These are phyloP conservation scores for Narthecium ossifragum DNA, from an alignment of 106 monocot species.

Conservation along the genomic window DNA sequence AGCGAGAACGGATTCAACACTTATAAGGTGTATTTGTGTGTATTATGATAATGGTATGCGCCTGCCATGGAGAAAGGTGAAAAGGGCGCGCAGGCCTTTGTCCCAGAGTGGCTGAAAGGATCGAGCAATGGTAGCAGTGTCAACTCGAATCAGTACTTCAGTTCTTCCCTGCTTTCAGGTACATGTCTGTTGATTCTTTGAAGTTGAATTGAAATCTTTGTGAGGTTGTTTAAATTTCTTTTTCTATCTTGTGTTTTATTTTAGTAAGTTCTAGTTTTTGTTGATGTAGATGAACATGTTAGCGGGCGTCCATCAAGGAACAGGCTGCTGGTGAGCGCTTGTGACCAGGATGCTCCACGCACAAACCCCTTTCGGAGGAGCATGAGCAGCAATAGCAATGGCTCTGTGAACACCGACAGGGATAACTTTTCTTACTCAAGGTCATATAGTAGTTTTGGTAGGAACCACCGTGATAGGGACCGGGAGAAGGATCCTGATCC, in stretches of 20 bases:
- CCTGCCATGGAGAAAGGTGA: constrained; percentile 7
- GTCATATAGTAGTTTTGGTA: constrained; percentile 57
- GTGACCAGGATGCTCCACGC: constrained; percentile 23
- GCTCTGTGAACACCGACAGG: constrained; percentile 27
- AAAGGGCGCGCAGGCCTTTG: not conserved
- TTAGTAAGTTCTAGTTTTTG: constrained; percentile 2
- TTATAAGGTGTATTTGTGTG: not conserved
- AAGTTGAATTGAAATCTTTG: not conserved
- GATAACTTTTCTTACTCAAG: constrained; percentile 16
- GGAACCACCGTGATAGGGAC: constrained; percentile 32
- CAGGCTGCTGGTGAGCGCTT: constrained; percentile 18
- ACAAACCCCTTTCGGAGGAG: constrained; percentile 22
- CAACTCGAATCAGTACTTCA: constrained; percentile 1
- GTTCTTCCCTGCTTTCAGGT: constrained; percentile 4
- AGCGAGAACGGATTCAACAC: too few species aligned
- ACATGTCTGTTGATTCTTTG: not conserved
- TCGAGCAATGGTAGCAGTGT: not conserved
- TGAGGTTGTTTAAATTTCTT: not conserved
- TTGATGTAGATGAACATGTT: constrained; percentile 25
- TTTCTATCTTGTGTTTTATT: not conserved
- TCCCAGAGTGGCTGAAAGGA: constrained; percentile 10
- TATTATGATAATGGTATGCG: constrained; percentile 7
- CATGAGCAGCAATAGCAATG: constrained; percentile 36
- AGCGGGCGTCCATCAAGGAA: constrained; percentile 22
- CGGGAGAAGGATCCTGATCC: constrained; percentile 46